These are phyloP conservation scores for Xerocomus minutiporus DNA, from an alignment of 1,284 basidiomycete species.

Conservation along the genomic window DNA sequence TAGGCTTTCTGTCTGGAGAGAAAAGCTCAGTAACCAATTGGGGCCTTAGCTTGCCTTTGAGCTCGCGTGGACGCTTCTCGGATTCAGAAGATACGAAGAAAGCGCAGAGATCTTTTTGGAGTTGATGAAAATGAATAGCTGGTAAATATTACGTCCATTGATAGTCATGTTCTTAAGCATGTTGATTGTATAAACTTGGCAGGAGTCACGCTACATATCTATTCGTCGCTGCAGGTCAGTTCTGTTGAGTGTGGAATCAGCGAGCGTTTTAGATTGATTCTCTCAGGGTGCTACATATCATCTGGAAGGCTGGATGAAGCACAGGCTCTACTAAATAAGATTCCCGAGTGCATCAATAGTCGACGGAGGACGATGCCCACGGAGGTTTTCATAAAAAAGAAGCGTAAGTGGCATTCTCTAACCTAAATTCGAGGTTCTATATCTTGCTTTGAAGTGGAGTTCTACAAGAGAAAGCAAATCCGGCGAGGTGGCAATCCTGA, in stretches of 20 bases:
- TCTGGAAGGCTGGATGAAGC: slow-evolving; percentile 50
- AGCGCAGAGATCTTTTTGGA: slow-evolving; percentile 61
- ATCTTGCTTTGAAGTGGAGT: slow-evolving; percentile 49
- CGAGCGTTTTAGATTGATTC: slow-evolving; percentile 1
- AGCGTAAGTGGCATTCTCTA: slow-evolving; percentile 35
- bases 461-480: slow-evolving; percentile 65
- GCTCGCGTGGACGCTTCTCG: slow-evolving; percentile 69
- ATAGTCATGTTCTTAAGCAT: not conserved
- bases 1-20: slow-evolving; percentile 22
- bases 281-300: slow-evolving; percentile 55
- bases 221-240: slow-evolving; percentile 61
- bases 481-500: slow-evolving; percentile 48
- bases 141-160: slow-evolving; percentile 38
- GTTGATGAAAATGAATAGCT: slow-evolving; percentile 63
- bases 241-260: not conserved
- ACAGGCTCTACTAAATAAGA: slow-evolving; percentile 53
- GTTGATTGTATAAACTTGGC: not conserved
- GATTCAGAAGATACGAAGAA: slow-evolving; percentile 60
- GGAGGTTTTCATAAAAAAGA: slow-evolving; percentile 72
- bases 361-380: slow-evolving; percentile 68
- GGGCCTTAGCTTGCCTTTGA: slow-evolving; percentile 61
- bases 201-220: slow-evolving; percentile 77
- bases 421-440: not conserved
- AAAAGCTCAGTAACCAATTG: not conserved
- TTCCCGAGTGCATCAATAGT: slow-evolving; percentile 57